A percentile compares a stretch with the other conserved stretches of the same genome.
Conservation (phyloP, 345 rosid genomes). For the Lepidium aucheri region DNA sequence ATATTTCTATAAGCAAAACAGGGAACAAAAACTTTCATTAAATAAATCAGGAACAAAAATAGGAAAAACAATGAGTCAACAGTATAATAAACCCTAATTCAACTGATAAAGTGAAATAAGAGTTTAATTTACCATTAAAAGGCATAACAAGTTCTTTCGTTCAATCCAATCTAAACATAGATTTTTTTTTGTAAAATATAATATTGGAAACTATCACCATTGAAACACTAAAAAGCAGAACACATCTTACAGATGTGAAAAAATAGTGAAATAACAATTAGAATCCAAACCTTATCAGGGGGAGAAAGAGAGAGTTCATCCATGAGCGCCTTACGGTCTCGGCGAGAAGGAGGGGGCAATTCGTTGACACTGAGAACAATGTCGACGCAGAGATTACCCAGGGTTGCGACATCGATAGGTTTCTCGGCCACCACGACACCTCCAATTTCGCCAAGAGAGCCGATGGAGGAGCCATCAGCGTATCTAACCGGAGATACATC, state of each 20-base stretch:
- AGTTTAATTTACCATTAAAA: not conserved
- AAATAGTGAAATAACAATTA: not conserved
- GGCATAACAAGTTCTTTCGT: not conserved
- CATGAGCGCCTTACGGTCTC: constrained; percentile 59
- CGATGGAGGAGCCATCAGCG: constrained; percentile 21
- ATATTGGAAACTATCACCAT: not conserved
- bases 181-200: not conserved
- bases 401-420: constrained; percentile 62
- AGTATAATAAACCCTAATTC: not conserved
- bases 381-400: constrained; percentile 95
- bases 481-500: constrained; percentile 27
- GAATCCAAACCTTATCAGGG: constrained; percentile 63
- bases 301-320: constrained; percentile 62
- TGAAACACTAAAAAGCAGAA: not conserved
- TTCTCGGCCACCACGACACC: constrained; percentile 30
- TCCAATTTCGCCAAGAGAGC: constrained; percentile 21
- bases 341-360: constrained; percentile 60
- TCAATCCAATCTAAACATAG: not conserved
- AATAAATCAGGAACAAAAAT: not conserved
- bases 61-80: not conserved
- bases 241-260: not conserved
- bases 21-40: not conserved
- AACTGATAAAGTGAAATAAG: not conserved
- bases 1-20: constrained; percentile 35
- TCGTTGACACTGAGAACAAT: constrained; percentile 74